These are phyloP conservation scores for Cryptococcus sp. DNA, from an alignment of 1,284 basidiomycete species.

Conservation along the genomic window DNA sequence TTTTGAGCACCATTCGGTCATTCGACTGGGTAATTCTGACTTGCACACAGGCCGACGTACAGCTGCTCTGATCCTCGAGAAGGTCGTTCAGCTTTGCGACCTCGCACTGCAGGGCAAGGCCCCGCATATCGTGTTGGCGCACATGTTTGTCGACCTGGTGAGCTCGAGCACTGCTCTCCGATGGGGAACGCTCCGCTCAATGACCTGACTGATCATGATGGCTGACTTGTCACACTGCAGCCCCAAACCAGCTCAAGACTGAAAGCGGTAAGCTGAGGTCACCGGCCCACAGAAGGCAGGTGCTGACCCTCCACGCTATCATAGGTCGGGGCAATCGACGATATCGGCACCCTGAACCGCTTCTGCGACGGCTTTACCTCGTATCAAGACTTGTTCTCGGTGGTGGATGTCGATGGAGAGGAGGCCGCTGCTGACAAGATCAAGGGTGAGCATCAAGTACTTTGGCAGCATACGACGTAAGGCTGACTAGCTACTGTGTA, in stretches of 20 bases:
- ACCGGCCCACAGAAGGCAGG: background rate
- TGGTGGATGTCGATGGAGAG: slow-evolving; percentile 61
- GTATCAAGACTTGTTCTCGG: slow-evolving; percentile 60
- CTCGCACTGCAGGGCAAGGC: background rate
- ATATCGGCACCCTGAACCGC: slow-evolving; percentile 16
- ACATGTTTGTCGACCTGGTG: slow-evolving; percentile 30
- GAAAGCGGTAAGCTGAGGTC: slow-evolving; percentile 3
- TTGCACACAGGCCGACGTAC: background rate
- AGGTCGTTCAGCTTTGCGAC: slow-evolving; percentile 4
- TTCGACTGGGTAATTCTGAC: too few relatives aligned
- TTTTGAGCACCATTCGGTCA: too few relatives aligned
- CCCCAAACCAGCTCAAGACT: slow-evolving; percentile 5
- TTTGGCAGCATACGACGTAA: too few relatives aligned
- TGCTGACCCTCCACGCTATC: background rate
- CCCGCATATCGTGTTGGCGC: background rate
- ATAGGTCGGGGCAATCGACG: slow-evolving; percentile 7
- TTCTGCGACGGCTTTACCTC: slow-evolving; percentile 27
- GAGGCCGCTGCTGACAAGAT: slow-evolving; percentile 18
- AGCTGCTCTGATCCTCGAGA: background rate
- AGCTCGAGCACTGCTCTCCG: too few relatives aligned
- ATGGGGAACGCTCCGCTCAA: too few relatives aligned
- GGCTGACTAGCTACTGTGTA: background rate
- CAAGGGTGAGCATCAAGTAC: slow-evolving; percentile 14
- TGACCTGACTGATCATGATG: too few relatives aligned
- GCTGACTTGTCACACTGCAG: slow-evolving; percentile 1